Conservation (phyloP, 2,329 filamentous ascomycete species). For the Fusarium sp. region DNA sequence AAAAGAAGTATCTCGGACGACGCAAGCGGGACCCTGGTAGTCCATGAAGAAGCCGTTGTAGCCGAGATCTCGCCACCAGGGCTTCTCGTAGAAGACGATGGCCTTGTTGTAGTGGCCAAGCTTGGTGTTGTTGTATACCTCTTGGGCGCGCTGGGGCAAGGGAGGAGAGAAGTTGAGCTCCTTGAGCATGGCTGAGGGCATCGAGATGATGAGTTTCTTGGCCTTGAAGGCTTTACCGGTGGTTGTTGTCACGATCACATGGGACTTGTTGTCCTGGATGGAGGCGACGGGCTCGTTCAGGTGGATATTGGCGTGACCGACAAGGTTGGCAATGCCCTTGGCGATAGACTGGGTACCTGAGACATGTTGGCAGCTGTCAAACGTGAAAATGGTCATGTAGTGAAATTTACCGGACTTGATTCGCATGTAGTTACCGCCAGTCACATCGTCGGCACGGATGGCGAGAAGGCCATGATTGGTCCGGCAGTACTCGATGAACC, state of each 20-base stretch:
- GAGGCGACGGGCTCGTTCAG: slow-evolving; percentile 38
- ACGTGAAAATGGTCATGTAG: neutral
- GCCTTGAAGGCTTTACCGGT: slow-evolving; percentile 45
- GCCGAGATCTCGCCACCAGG: slow-evolving; percentile 52
- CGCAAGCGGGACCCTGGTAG: slow-evolving; percentile 53
- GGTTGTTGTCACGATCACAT: slow-evolving; percentile 35
- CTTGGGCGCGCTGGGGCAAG: slow-evolving; percentile 51
- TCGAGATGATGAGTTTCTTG: slow-evolving; percentile 58
- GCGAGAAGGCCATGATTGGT: slow-evolving; percentile 49
- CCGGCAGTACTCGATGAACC: slow-evolving; percentile 54
- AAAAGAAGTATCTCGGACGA: slow-evolving; percentile 56
- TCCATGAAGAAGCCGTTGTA: slow-evolving; percentile 54
- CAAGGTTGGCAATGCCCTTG: slow-evolving; percentile 42
- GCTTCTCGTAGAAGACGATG: slow-evolving; percentile 47
- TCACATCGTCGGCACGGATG: slow-evolving; percentile 50
- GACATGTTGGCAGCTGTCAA: neutral
- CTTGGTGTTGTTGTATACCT: slow-evolving; percentile 49
- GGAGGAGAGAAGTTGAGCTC: slow-evolving; percentile 60
- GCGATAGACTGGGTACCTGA: slow-evolving; percentile 43
- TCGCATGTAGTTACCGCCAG: slow-evolving; percentile 51
- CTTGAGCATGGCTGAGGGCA: slow-evolving; percentile 61
- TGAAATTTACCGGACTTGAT: slow-evolving; percentile 39
- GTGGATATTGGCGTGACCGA: slow-evolving; percentile 37
- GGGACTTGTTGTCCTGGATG: slow-evolving; percentile 33
- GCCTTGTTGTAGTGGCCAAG: slow-evolving; percentile 61